Conservation (phyloP, 306 rosid genomes). For the Vigna hirtella region DNA sequence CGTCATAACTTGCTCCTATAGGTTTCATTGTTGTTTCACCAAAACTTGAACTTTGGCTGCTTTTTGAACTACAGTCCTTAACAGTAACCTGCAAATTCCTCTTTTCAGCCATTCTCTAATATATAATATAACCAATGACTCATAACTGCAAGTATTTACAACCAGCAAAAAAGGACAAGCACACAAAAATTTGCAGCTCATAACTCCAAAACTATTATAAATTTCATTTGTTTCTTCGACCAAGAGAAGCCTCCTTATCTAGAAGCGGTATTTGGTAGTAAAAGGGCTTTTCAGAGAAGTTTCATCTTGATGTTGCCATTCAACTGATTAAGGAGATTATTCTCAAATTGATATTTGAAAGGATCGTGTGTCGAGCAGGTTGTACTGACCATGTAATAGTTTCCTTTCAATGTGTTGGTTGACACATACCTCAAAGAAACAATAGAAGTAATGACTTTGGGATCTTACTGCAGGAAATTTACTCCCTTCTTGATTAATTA, state of each 20-base stretch:
- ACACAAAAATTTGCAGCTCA: slow-evolving; percentile 11
- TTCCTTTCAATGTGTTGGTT: not conserved
- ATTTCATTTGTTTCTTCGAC: slow-evolving; percentile 6
- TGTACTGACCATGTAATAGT: slow-evolving; percentile 14
- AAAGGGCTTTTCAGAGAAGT: slow-evolving; percentile 20
- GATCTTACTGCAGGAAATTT: not conserved
- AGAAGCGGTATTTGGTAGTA: slow-evolving; percentile 22
- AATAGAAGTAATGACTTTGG: not conserved
- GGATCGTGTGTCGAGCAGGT: slow-evolving; percentile 22
- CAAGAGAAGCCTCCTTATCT: slow-evolving; percentile 13
- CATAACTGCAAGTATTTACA: slow-evolving; percentile 20
- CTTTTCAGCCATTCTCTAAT: slow-evolving; percentile 44
- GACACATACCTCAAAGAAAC: slow-evolving; percentile 3
- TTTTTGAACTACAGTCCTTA: slow-evolving; percentile 42
- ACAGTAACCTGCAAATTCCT: slow-evolving; percentile 56
- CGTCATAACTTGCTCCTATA: slow-evolving; percentile 52
- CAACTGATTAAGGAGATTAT: slow-evolving; percentile 33
- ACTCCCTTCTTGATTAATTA: not conserved
- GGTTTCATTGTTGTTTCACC: slow-evolving; percentile 63
- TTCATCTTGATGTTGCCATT: slow-evolving; percentile 22
- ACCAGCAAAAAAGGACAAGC: slow-evolving; percentile 19
- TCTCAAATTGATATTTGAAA: slow-evolving; percentile 20
- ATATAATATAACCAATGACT: slow-evolving; percentile 25
- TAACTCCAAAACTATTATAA: not conserved
- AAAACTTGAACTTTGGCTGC: slow-evolving; percentile 44